phyloP scores from a whole-genome alignment of 106 monocot species.

The Apostasia ramifera region DNA sequence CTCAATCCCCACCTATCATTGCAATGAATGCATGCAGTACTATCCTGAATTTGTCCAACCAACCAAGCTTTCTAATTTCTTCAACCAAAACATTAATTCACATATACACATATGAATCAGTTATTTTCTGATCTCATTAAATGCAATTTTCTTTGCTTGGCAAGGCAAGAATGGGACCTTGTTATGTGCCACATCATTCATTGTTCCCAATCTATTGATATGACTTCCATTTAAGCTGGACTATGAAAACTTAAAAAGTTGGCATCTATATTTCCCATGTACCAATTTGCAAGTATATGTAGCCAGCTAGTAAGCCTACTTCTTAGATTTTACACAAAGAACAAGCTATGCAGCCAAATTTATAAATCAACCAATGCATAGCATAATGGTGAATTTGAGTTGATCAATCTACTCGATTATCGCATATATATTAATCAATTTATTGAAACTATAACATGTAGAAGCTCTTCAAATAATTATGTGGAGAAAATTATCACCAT shows the following conservation, averaged over 20 bases:
- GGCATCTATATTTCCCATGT: too few species aligned
- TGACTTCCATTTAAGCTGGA: conserved; percentile 2
- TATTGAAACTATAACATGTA: too few species aligned
- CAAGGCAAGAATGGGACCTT: neutral
- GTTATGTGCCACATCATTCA: neutral
- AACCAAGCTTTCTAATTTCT: conserved; percentile 15
- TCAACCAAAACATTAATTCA: conserved; percentile 7
- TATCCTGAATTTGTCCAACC: conserved; percentile 9
- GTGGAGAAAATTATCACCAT: too few species aligned
- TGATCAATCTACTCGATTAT: too few species aligned
- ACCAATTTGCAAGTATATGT: too few species aligned
- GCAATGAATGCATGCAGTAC: conserved; percentile 29
- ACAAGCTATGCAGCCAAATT: too few species aligned
- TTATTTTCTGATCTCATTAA: neutral
- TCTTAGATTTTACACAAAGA: too few species aligned
- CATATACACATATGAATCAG: conserved; percentile 3
- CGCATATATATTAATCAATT: too few species aligned
- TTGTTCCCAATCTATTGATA: neutral
- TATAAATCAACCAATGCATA: too few species aligned
- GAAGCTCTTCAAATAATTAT: too few species aligned
- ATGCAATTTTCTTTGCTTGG: neutral
- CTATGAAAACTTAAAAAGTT: neutral
- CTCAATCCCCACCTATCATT: conserved; percentile 26
- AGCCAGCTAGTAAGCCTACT: too few species aligned
- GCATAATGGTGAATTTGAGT: too few species aligned